Base-by-base conservation (phyloP, 257 asterid genomes). In the Rehmannia glutinosa region DNA sequence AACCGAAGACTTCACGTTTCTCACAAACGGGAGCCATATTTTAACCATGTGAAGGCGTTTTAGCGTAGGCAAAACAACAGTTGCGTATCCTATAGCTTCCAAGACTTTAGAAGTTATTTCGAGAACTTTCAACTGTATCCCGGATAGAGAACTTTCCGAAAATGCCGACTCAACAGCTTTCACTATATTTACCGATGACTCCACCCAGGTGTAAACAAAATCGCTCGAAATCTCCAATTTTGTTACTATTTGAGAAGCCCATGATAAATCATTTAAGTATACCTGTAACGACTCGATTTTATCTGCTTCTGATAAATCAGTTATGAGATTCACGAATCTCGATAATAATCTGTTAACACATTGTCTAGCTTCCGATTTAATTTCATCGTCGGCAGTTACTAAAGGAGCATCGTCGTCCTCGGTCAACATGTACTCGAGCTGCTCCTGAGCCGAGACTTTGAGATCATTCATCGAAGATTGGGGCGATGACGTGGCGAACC, bases 331-430 rank as follows among this genome's bases (percentile, higher is more conserved):
- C 11, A 62, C 77, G 45, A 87, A 87, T 70, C 87, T 81, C 1
- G 60, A 38, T 38, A 86, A 47, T 63, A 92, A 65, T 39, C 71
- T 62, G 25, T 77, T 74, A 54, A 81, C 68, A 43, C 89, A 80
- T 36, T 45, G 62, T 39, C 79, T 71, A 7, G 76, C 88, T 78
- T 85, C 95, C 11, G 45, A 60, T 85, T 84, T 87, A 64, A 84
- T 71, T 25, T 62, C 73, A 3, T 85, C 87, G 20, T 85, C 89
- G 6, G 86, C 86, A 0, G 80, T 74, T 68, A 89, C 57, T 50
- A 86, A 61, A 75, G 98, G 95, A 72, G 87, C 86, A 70, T 92
- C 98, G 19, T 92, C 97, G 9, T 92, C 98, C 73, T 89, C 98
- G 4, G 97, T 86, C 62, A 89, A 80, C 88, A 89, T 82, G 80